phyloP scores from a whole-genome alignment of 768 basidiomycete genomes.

The Leucocoprinus sp. region DNA sequence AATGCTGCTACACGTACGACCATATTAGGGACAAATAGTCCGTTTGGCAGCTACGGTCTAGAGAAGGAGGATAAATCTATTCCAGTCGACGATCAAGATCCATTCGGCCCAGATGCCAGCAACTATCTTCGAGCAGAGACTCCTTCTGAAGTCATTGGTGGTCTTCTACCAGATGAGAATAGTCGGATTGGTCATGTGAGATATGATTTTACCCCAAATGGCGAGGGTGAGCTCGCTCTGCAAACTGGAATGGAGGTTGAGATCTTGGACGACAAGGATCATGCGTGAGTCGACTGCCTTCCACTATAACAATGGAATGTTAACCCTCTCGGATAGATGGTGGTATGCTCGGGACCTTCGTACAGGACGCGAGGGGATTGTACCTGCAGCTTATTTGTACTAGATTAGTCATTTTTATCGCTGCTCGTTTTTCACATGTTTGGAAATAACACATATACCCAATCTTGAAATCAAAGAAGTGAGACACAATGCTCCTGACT shows the following conservation, averaged over 20 bases:
- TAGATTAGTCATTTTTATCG: constrained; percentile 34
- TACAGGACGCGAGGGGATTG: constrained; percentile 80
- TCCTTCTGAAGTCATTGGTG: constrained; percentile 66
- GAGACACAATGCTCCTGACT: constrained; percentile 6
- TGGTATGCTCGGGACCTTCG: constrained; percentile 85
- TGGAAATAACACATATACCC: constrained; percentile 10
- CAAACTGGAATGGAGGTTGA: constrained; percentile 64
- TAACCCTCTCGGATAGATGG: constrained; percentile 50
- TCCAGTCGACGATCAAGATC: constrained; percentile 36
- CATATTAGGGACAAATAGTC: constrained; percentile 47
- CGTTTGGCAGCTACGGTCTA: constrained; percentile 27
- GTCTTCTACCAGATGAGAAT: constrained; percentile 53
- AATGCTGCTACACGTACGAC: constrained; percentile 84
- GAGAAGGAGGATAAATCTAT: constrained; percentile 52
- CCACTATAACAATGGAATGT: background rate
- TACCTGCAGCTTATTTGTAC: constrained; percentile 88
- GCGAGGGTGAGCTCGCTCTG: constrained; percentile 71
- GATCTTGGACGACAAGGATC: constrained; percentile 73
- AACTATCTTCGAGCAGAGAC: constrained; percentile 78
- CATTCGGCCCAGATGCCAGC: constrained; percentile 66
- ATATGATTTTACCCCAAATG: constrained; percentile 74
- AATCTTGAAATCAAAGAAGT: background rate
- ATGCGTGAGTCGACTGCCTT: constrained; percentile 45
- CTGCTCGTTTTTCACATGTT: constrained; percentile 27
- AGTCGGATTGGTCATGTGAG: constrained; percentile 73